Evolutionary conservation across 345 rosid genomes (phyloP), one percentile per base, ranked within the genome.

Genomic region (Eucalyptus regnans): DNA sequence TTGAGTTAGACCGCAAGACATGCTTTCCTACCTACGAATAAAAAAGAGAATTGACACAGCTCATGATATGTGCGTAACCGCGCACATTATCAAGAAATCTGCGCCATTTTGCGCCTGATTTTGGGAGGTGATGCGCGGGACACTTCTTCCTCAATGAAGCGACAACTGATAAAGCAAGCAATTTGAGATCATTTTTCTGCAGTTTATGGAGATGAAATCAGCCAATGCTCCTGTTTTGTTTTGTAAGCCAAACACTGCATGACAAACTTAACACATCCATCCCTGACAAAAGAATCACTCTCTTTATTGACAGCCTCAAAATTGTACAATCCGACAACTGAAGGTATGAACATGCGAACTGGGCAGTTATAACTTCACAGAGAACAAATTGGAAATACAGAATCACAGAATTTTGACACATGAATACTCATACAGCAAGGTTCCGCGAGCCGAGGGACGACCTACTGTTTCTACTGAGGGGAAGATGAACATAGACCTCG

Each of bases 401-500:
- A 71, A 88, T 15, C 29, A 54, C 68, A 15, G 33, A 86, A 64
- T 68, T 79, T 62, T 44, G 56, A 88, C 49, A 51, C 50, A 23
- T 88, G 87, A 27, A 31, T 86, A 50, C 86, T 92, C 92, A 97
- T 62, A 91, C 96, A 92, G 86, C 91, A 16, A 90, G 86, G 64
- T 93, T 90, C 76, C 88, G 87, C 2, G 95, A 93, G 64, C 90
- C 88, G 46, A 89, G 87, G 9, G 93, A 20, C 4, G 95, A 71
- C 90, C 95, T 93, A 52, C 91, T 87, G 93, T 92, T 96, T 92
- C 97, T 90, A 88, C 95, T 95, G 90, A 94, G 91, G 8, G 98
- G 99, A 62, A 98, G 92, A 48, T 93, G 94, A 87, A 94, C 96
- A 87, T 98, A 98, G 43, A 98, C 98, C 90, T 96, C 98, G 52